Percentiles rank a stretch among this genome's conserved stretches.
Evolutionary conservation across 2,329 filamentous ascomycete genomes (phyloP).

Genomic region (Penicillium corylophilum): DNA sequence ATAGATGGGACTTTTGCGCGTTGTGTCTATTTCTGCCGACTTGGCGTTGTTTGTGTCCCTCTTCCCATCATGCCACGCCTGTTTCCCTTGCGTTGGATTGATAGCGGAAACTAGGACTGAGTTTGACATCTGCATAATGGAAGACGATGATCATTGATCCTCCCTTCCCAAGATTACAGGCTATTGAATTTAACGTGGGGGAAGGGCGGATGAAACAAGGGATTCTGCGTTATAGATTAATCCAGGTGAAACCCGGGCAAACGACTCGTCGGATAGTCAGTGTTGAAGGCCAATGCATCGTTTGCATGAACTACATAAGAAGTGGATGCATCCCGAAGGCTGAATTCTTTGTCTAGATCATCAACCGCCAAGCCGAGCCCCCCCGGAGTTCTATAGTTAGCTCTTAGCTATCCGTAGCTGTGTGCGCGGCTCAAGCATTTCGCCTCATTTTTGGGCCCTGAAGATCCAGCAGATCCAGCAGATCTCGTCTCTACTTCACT

Average conservation of each 20-base stretch:
- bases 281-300: background rate
- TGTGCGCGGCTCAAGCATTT: background rate
- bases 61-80: background rate
- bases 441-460: constrained; percentile 1
- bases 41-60: background rate
- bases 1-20: background rate
- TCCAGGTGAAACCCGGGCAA: constrained; percentile 17
- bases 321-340: background rate
- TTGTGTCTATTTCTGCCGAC: background rate
- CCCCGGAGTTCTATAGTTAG: background rate
- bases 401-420: background rate
- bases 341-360: background rate
- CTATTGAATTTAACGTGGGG: background rate
- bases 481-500: background rate
- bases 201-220: constrained; percentile 21
- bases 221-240: constrained; percentile 5
- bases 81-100: background rate
- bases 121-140: background rate
- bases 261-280: constrained; percentile 1
- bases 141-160: background rate
- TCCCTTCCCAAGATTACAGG: background rate
- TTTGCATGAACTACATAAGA: background rate
- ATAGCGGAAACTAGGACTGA: background rate
- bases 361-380: background rate
- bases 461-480: background rate